Evolutionary conservation across 768 basidiomycete genomes (phyloP), one percentile per base, ranked within the genome.

Genomic region (Macrolepiota fuliginosa): DNA sequence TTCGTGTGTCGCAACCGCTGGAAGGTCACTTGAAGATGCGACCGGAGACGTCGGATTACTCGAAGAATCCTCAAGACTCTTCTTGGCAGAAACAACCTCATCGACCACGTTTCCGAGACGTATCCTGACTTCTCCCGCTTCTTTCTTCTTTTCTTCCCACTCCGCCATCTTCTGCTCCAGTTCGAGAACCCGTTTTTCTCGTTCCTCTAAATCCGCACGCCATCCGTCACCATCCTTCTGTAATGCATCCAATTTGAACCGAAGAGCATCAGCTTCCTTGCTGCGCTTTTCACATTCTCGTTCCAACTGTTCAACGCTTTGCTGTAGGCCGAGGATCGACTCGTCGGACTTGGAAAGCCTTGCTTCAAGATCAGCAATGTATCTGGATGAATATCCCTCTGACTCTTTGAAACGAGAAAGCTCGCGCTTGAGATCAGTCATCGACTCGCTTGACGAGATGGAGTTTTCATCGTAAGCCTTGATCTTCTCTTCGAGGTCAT

Each of bases 401-500:
- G 81, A 72, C 46, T 96, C 94, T 69, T 85, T 91, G 73, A 87
- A 89, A 50, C 86, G 84, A 50, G 82, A 67, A 27, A 98, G 81
- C 75, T 98, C 95, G 62, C 90, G 88, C 71, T 86, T 88, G 56
- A 98, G 82, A 63, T 96, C 94, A 25, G 81, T 81, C 70, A 97
- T 80, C 3, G 91, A 90, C 71, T 90, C 89, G 65, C 83, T 89
- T 19, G 92, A 91, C 10, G 83, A 81, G 39, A 91, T 72, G 15
- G 87, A 88, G 1, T 85, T 85, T 68, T 98, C 96, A 66, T 94
- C 88, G 69, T 89, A 91, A 4, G 81, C 75, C 76, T 90, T 94
- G 70, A 99, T 86, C 76, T 92, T 94, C 70, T 91, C 88, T 73
- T 99, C 96, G 35, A 98, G 79, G 71, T 98, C 96, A 29, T 86